Evolutionary conservation across 306 rosid genomes (phyloP).

Genomic region (Quercus wislizeni): DNA sequence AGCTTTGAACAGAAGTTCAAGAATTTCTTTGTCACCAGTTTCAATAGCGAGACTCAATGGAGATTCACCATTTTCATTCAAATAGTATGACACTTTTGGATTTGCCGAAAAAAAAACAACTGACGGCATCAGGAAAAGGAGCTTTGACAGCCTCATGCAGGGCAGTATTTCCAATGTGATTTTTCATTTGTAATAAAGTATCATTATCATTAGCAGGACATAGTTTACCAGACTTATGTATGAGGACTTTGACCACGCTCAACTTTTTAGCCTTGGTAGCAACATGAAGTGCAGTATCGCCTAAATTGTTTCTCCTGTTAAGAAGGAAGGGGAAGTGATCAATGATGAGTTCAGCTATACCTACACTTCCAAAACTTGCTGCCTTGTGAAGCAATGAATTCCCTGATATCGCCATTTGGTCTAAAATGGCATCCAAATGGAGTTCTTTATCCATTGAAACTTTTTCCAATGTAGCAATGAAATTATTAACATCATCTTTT

Average conservation of each 20-base stretch:
- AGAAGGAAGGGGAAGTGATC: neutral
- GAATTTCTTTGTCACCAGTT: neutral
- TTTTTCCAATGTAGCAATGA: no score
- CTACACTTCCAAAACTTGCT: neutral
- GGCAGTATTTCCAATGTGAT: neutral
- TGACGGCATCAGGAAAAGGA: accelerated
- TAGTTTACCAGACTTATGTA: neutral
- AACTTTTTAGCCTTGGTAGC: neutral
- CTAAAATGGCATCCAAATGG: neutral
- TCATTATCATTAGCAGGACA: neutral
- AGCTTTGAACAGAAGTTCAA: neutral
- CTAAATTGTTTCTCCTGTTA: neutral
- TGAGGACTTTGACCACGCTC: neutral
- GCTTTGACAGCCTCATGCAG: neutral
- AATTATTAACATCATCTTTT: no score
- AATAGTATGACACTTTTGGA: neutral
- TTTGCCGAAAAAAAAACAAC: neutral
- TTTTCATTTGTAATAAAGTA: neutral
- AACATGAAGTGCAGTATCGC: neutral
- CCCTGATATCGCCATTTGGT: neutral
- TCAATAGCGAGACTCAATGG: neutral
- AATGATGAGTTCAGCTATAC: neutral
- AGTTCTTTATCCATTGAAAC: no score
- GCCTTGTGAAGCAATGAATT: neutral
- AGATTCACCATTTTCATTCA: neutral